A percentile compares a stretch with the other conserved stretches of the same genome.
Conservation (phyloP, 495 filamentous ascomycete genomes). For the Penicillium silybi region DNA sequence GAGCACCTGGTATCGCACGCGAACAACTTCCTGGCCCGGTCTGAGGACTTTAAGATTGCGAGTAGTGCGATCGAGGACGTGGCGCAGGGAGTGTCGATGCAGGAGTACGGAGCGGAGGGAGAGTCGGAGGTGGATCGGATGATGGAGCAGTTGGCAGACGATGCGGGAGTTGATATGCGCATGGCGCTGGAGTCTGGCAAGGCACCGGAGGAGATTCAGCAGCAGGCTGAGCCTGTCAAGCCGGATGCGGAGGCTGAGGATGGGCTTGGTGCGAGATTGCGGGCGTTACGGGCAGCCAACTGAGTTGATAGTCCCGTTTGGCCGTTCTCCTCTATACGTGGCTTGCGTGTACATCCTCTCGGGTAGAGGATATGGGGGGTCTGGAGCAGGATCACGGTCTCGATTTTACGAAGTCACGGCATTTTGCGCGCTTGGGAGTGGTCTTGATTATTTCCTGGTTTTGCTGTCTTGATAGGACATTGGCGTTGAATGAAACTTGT, state of each 20-base stretch:
- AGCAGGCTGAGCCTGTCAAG: slow-evolving; percentile 2
- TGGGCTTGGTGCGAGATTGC: slow-evolving; percentile 39
- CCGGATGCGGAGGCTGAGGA: slow-evolving; percentile 39
- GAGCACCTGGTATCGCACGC: slow-evolving; percentile 43
- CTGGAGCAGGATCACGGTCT: not conserved
- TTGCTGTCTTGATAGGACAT: slow-evolving; percentile 20
- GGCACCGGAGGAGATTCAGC: slow-evolving; percentile 11
- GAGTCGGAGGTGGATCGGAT: slow-evolving; percentile 44
- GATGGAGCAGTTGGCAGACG: slow-evolving; percentile 48
- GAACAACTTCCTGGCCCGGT: slow-evolving; percentile 45
- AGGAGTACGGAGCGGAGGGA: slow-evolving; percentile 46
- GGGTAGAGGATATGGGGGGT: not conserved
- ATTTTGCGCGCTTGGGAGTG: slow-evolving; percentile 1
- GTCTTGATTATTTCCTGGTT: not conserved
- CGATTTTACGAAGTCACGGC: slow-evolving; percentile 5
- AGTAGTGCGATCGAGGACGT: slow-evolving; percentile 46
- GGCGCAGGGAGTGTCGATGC: slow-evolving; percentile 43
- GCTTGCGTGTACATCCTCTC: not conserved
- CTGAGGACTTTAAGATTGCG: slow-evolving; percentile 48
- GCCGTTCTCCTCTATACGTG: not conserved
- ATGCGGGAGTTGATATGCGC: slow-evolving; percentile 45
- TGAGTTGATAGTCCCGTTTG: not conserved
- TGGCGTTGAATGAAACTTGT: slow-evolving; percentile 3
- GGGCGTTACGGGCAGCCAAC: slow-evolving; percentile 41
- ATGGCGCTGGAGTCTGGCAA: slow-evolving; percentile 36